Percentiles rank a stretch among this genome's conserved stretches.
Conservation (phyloP, 441 rosid genomes). For the Populus hybrid region DNA sequence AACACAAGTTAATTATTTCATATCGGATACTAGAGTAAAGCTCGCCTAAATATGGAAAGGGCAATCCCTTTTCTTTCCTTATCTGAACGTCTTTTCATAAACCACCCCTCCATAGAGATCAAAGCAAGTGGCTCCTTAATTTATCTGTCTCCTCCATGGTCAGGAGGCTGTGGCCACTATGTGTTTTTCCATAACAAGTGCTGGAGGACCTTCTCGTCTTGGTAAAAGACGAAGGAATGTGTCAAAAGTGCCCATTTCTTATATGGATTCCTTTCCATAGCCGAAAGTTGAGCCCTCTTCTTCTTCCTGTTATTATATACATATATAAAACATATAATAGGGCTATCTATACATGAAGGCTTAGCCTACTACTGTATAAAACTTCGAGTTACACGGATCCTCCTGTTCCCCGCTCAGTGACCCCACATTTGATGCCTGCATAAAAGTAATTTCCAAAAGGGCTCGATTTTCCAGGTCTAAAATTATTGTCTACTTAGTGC, state of each 20-base stretch:
- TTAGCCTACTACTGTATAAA: neutral
- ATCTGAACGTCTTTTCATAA: constrained; percentile 25
- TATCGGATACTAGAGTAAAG: neutral
- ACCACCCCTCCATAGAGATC: constrained; percentile 6
- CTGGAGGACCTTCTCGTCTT: constrained; percentile 3
- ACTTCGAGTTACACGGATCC: neutral
- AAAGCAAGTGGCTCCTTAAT: constrained; percentile 14
- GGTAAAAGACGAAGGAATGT: neutral
- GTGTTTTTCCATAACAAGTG: constrained; percentile 22
- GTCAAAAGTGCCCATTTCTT: constrained; percentile 4
- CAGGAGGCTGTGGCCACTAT: constrained; percentile 15
- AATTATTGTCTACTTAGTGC: constrained; percentile 7
- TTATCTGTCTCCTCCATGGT: neutral
- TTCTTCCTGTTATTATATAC: neutral
- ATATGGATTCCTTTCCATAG: constrained; percentile 16
- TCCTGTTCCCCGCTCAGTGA: neutral
- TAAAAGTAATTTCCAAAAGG: neutral
- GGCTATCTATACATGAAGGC: neutral
- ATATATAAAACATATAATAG: neutral
- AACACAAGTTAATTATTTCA: too few species aligned
- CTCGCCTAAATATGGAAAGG: constrained; percentile 19
- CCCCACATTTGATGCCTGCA: neutral
- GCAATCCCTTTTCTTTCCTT: constrained; percentile 10
- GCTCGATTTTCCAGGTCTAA: neutral
- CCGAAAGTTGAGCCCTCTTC: constrained; percentile 23